phyloP scores from a whole-genome alignment of 768 basidiomycete species.

The Hydnum rufescens region DNA sequence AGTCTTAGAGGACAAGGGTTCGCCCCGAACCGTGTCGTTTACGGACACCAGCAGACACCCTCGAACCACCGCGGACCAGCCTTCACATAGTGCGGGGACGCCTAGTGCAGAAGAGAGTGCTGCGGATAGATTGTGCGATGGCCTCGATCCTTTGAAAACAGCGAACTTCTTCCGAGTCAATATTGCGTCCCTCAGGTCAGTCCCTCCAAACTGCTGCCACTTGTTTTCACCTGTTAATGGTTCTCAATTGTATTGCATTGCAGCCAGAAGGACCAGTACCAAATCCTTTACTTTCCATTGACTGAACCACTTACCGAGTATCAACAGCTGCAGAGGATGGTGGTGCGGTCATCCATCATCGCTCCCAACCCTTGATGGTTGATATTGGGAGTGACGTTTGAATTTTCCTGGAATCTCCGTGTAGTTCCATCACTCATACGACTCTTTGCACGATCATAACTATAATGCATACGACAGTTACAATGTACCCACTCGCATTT shows the following conservation, averaged over 20 bases:
- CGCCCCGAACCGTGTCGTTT: neutral
- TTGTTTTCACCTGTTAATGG: conserved; percentile 7
- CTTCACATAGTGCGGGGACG: neutral
- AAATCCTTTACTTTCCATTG: conserved; percentile 70
- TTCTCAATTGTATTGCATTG: conserved; percentile 12
- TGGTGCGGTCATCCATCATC: conserved; percentile 25
- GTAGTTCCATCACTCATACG: too few species aligned
- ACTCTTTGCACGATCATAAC: too few species aligned
- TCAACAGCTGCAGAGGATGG: conserved; percentile 30
- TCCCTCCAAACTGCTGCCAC: conserved; percentile 1
- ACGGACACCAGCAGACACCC: neutral
- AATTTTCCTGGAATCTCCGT: too few species aligned
- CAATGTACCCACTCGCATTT: too few species aligned
- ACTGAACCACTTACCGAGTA: conserved; percentile 34
- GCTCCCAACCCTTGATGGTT: too few species aligned
- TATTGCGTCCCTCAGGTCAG: conserved; percentile 25
- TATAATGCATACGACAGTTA: too few species aligned
- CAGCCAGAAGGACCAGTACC: conserved; percentile 43
- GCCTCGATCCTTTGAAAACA: conserved; percentile 18
- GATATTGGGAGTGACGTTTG: too few species aligned
- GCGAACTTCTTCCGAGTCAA: conserved; percentile 33
- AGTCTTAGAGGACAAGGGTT: neutral
- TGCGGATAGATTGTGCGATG: neutral
- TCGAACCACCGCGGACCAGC: neutral
- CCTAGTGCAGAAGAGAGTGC: neutral